Evolutionary conservation across 2,329 filamentous ascomycete genomes (phyloP).

Genomic region (Pleoardoris graminearum): DNA sequence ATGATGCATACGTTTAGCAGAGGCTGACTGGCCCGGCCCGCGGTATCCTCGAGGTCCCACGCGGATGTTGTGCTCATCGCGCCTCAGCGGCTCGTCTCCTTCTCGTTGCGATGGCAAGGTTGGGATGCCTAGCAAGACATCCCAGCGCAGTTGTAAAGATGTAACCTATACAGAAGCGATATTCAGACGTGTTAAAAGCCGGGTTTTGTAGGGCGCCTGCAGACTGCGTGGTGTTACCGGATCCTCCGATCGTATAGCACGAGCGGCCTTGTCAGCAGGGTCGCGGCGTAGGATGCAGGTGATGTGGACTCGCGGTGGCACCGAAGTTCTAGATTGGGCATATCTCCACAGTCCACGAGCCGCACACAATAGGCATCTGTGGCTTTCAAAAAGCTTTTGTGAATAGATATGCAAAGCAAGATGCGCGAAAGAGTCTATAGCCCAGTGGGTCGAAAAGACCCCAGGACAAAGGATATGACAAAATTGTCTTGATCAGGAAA

Average conservation of each 20-base stretch:
- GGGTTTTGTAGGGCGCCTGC: not conserved
- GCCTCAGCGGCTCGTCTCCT: not conserved
- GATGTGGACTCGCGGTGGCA: not conserved
- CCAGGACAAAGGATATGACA: not conserved
- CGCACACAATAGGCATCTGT: not conserved
- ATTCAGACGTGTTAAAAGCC: not conserved
- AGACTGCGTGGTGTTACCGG: not conserved
- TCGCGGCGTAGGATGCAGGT: conserved; percentile 3
- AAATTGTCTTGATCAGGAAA: not conserved
- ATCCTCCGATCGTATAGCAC: conserved; percentile 1
- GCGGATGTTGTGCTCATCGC: not conserved
- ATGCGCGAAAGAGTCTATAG: not conserved
- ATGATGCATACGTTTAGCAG: conserved; percentile 24
- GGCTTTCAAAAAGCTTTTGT: not conserved
- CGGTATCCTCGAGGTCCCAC: not conserved
- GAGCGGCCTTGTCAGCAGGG: not conserved
- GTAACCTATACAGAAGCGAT: not conserved
- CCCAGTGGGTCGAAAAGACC: not conserved
- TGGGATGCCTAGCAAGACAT: conserved; percentile 5
- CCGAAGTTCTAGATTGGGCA: not conserved
- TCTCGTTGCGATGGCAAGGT: not conserved
- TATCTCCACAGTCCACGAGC: not conserved
- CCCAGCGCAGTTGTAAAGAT: not conserved
- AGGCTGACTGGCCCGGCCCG: conserved; percentile 12
- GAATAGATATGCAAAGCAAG: not conserved